Evolutionary conservation across 2,329 filamentous ascomycete genomes (phyloP), one percentile per base, ranked within the genome.

Genomic region (Hortaea sp.): DNA sequence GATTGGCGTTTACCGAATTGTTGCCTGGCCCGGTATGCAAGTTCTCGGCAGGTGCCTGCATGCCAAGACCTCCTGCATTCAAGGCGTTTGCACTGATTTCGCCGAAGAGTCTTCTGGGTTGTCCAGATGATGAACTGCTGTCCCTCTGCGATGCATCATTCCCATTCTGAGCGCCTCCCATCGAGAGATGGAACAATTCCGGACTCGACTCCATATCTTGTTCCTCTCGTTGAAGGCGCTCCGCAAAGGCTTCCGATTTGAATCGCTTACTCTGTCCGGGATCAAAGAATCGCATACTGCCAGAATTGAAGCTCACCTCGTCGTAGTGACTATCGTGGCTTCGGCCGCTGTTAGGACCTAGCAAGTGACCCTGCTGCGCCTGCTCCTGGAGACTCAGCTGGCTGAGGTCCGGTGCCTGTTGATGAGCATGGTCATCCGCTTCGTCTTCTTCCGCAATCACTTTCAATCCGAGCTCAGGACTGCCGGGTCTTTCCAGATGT

Each of bases 401-500:
- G 0, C 82, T 84, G 1, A 82, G 76, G 50, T 72, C 66, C 29
- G 69, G 55, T 28, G 68, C 67, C 32, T 35, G 32, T 7, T 68
- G 31, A 1, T 79, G 77, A 49, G 70, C 66, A 28, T 68, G 52
- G n/a, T 71, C 71, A 11, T 79, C 72, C 13, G 72, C 73, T 41
- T 84, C 81, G 4, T 79, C 73, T 49, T 84, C 82, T 55, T 86
- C 71, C 45, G 69, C 66, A 43, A 74, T 73, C 4, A 64, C 66
- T 39, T 65, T 59, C 11, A 74, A 59, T 9, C 57, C 60, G 6
- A 41, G 27, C 30, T 37, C 41, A 38, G 47, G 37, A 40, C 40
- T 29, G 42, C 43, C 34, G 5, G 27, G 41, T 11, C 31, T 28
- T 2, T 51, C 43, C 32, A 20, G 5, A 42, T 45, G 1, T 20